A percentile compares a stretch with the other conserved stretches of the same genome.
phyloP scores from a whole-genome alignment of 345 rosid species.

The Aquilaria sinensis region DNA sequence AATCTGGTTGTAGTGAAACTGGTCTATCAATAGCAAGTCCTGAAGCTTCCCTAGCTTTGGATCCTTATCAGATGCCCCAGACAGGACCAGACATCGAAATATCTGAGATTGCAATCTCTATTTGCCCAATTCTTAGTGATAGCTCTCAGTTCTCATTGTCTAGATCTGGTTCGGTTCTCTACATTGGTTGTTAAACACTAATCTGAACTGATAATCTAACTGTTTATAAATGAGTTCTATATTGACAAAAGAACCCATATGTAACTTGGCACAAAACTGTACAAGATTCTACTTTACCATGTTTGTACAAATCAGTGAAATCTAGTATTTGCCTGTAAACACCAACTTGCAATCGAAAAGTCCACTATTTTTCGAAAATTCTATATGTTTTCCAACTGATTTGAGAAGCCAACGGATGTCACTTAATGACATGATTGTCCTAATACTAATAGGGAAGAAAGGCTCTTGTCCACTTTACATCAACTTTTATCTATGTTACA shows the following conservation, averaged over 20 bases:
- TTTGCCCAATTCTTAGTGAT: not conserved
- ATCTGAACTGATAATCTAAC: no score
- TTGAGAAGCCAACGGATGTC: no score
- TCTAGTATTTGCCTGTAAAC: no score
- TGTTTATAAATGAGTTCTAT: not conserved
- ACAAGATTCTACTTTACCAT: not conserved
- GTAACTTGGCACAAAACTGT: no score
- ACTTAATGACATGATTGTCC: no score
- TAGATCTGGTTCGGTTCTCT: conserved; percentile 15
- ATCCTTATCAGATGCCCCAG: not conserved
- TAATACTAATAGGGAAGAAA: no score
- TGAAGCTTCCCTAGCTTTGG: not conserved
- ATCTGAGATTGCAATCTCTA: not conserved
- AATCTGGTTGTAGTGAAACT: not conserved
- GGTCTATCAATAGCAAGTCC: not conserved
- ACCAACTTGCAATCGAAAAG: no score
- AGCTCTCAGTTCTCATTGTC: conserved; percentile 13
- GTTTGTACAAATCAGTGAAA: no score
- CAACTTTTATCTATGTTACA: no score
- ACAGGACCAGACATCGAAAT: not conserved
- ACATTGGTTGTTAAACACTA: conserved; percentile 13
- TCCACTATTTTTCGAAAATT: no score
- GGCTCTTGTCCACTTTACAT: no score
- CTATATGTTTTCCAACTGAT: no score
- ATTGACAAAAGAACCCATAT: not conserved